phyloP scores from a whole-genome alignment of 345 rosid genomes.

The Camelina hispida region DNA sequence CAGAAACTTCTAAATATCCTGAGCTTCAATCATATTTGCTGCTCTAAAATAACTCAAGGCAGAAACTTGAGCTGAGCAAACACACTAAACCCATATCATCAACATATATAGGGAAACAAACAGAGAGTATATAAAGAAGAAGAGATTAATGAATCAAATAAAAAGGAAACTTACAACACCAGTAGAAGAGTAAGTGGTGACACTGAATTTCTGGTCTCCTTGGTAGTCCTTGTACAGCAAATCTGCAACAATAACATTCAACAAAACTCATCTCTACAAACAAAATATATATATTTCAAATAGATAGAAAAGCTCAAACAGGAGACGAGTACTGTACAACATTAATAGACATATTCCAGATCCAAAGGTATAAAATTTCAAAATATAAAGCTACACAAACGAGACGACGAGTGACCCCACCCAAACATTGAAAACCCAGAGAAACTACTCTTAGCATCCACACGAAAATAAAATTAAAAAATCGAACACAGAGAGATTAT shows the following conservation, averaged over 20 bases:
- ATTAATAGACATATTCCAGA: constrained; percentile 23
- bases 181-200: constrained; percentile 79
- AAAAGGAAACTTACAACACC: constrained; percentile 71
- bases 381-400: not conserved
- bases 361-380: not conserved
- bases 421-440: not conserved
- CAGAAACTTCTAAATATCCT: not conserved
- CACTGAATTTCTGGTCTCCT: constrained; percentile 83
- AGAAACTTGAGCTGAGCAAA: not conserved
- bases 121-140: not conserved
- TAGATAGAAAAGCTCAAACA: not conserved
- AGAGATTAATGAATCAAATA: constrained; percentile 1
- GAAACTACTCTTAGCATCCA: not conserved
- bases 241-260: constrained; percentile 50
- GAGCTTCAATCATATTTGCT: not conserved
- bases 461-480: not conserved
- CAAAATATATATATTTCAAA: too few species aligned
- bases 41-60: not conserved
- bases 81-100: not conserved
- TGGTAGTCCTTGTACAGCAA: constrained; percentile 93
- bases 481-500: not conserved
- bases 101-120: not conserved
- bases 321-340: not conserved
- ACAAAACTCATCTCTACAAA: not conserved
- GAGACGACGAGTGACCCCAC: not conserved